A percentile compares a stretch with the other conserved stretches of the same genome.
Evolutionary conservation across 768 basidiomycete genomes (phyloP).

Genomic region (Pholiota molesta): DNA sequence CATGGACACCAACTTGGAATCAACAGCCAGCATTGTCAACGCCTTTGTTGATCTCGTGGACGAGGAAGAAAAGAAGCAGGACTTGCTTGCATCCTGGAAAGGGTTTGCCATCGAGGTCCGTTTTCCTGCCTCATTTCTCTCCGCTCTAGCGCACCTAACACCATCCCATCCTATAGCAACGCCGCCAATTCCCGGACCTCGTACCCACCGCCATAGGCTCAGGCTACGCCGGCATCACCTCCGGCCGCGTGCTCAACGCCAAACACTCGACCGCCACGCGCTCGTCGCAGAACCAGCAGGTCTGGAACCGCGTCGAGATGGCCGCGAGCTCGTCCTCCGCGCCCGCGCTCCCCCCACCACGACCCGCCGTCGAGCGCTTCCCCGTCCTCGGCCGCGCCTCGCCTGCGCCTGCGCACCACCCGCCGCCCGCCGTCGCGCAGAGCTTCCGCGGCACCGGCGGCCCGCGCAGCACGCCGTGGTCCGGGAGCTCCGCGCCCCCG

Average conservation of each 20-base stretch:
- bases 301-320: slow-evolving; percentile 87
- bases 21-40: slow-evolving; percentile 74
- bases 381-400: slow-evolving; percentile 33
- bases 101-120: slow-evolving; percentile 81
- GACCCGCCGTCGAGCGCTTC: slow-evolving; percentile 33
- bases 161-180: slow-evolving; percentile 56
- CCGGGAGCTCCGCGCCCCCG: slow-evolving; percentile 38
- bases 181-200: slow-evolving; percentile 83
- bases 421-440: slow-evolving; percentile 29
- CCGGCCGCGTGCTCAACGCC: slow-evolving; percentile 82
- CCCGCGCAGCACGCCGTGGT: slow-evolving; percentile 69
- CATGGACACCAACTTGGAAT: slow-evolving; percentile 56
- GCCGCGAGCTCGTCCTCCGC: slow-evolving; percentile 56
- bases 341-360: slow-evolving; percentile 23
- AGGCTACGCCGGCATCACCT: slow-evolving; percentile 78
- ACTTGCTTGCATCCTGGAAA: slow-evolving; percentile 78
- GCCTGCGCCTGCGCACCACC: slow-evolving; percentile 14
- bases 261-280: slow-evolving; percentile 72
- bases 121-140: slow-evolving; percentile 4
- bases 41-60: slow-evolving; percentile 77
- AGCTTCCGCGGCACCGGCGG: slow-evolving; percentile 41
- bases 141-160: not conserved
- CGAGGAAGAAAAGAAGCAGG: slow-evolving; percentile 82
- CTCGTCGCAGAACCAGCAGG: slow-evolving; percentile 61
- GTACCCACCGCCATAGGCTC: slow-evolving; percentile 57